Conservation (phyloP, 192 early-diverging fungal species). For the Coemansia nantahalensis region DNA sequence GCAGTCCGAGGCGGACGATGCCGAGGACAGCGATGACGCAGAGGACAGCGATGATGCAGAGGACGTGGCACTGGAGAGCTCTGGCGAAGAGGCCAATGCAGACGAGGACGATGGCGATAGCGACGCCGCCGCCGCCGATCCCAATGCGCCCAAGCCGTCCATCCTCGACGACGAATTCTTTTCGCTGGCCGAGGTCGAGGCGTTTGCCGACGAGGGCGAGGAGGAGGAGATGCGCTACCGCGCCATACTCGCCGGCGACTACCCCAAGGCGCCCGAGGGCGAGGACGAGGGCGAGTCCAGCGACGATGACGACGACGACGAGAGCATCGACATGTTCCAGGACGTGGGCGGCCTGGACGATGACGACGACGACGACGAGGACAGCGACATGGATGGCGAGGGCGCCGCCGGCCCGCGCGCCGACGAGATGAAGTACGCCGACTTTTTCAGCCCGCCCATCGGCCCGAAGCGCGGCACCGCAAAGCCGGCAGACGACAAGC, state of each 20-base stretch:
- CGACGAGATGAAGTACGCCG: constrained; percentile 74
- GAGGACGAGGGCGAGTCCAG: constrained; percentile 55
- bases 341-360: constrained; percentile 56
- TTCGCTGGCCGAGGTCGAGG: constrained; percentile 79
- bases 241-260: constrained; percentile 55
- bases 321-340: constrained; percentile 61
- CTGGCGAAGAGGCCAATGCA: background rate
- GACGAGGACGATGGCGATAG: constrained; percentile 32
- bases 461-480: constrained; percentile 50
- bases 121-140: constrained; percentile 20
- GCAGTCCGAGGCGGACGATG: constrained; percentile 27
- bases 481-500: constrained; percentile 34
- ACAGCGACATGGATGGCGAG: constrained; percentile 62
- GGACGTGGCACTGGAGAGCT: background rate
- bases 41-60: too few relatives aligned
- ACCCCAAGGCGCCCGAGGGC: constrained; percentile 50
- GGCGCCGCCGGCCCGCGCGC: constrained; percentile 59
- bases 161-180: constrained; percentile 95
- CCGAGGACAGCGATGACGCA: background rate
- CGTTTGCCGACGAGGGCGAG: constrained; percentile 79
- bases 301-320: constrained; percentile 56
- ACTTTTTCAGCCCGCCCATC: constrained; percentile 79
- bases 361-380: constrained; percentile 62
- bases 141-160: constrained; percentile 38
- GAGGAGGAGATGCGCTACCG: constrained; percentile 50